Percentiles rank a stretch among this genome's conserved stretches.
phyloP scores from a whole-genome alignment of 1,284 basidiomycete genomes.

The Kwoniella shivajii region DNA sequence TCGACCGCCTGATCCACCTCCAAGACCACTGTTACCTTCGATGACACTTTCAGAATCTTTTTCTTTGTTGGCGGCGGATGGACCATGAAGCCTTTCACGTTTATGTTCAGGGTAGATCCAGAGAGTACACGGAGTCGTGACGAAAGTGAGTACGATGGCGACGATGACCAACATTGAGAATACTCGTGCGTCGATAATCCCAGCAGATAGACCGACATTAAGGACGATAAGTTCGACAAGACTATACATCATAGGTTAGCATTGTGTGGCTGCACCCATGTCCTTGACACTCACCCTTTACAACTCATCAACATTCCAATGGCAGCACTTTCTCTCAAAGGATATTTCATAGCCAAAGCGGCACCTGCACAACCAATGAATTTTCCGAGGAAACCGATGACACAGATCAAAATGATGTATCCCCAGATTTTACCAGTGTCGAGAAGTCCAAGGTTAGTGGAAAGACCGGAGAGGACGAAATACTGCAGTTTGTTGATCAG shows the following conservation, averaged over 20 bases:
- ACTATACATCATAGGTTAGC: conserved; percentile 49
- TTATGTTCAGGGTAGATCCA: conserved; percentile 71
- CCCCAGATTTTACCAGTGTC: conserved; percentile 77
- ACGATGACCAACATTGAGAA: conserved; percentile 88
- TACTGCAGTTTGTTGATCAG: conserved; percentile 66
- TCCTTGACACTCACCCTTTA: conserved; percentile 79
- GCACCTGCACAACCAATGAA: conserved; percentile 68
- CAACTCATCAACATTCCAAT: conserved; percentile 91
- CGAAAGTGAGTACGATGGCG: conserved; percentile 80
- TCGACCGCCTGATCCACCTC: conserved; percentile 39
- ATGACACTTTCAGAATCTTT: conserved; percentile 36
- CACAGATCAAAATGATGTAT: conserved; percentile 76
- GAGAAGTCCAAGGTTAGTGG: conserved; percentile 78
- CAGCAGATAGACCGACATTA: conserved; percentile 80
- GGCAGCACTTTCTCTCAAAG: conserved; percentile 75
- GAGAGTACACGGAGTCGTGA: conserved; percentile 83
- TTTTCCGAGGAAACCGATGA: conserved; percentile 80
- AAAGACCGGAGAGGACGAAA: conserved; percentile 77
- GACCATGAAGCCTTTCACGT: conserved; percentile 40
- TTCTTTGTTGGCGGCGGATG: background rate
- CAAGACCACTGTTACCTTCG: conserved; percentile 21
- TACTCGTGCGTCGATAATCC: conserved; percentile 69
- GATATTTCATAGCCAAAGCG: conserved; percentile 70
- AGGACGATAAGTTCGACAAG: conserved; percentile 86
- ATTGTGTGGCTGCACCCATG: background rate